Base-by-base conservation (phyloP, 352 stramenopile species). In the Thraustochytrium sp. region DNA sequence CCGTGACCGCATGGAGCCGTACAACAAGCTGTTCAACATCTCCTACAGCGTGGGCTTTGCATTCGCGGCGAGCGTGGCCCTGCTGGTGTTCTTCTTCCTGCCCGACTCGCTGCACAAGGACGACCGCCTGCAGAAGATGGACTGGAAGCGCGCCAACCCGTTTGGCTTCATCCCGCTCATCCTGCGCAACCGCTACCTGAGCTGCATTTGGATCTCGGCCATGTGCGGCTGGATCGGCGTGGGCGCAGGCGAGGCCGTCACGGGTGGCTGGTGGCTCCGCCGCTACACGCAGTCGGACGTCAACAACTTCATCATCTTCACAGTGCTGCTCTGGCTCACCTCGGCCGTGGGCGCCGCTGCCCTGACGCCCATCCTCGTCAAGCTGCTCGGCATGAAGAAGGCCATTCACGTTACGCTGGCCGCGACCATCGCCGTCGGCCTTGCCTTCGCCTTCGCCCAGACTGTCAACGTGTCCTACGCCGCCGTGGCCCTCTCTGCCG, bases 21-120 rank as follows among this genome's bases (percentile, higher is more conserved):
- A 85, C 55, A 49, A 85, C 64, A 84, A 84, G 48, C 37, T 85
- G 13, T 85, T 85, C 34, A 44, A 84, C 77, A 38, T 26, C 11
- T 84, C 65, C 13, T 85, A 84, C 74, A 21, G 16, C 18, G 36
- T 29, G 16, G 77, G 77, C 4, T 38, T 85, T 42, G 18, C 23
- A 2, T 38, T 85, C 18, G 13, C 73, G 34, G 42, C 29, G 9
- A 23, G 13, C 23, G 18, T 51, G 40, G 73, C 37, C 18, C 21
- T 84, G 9, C 11, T 84, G n/a, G 36, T 38, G 40, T n/a, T 64
- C 26, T 65, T 85, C 8, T 83, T 75, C 37, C 38, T 85, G 34
- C 77, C 77, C 37, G 77, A 85, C 8, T 77, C 31, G 11, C 38
- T 85, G 21, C 77, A 83, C 46, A 84, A 84, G 72, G 40, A 72